Base-by-base conservation (phyloP, 352 stramenopile genomes). In the Pythium aristosporum region DNA sequence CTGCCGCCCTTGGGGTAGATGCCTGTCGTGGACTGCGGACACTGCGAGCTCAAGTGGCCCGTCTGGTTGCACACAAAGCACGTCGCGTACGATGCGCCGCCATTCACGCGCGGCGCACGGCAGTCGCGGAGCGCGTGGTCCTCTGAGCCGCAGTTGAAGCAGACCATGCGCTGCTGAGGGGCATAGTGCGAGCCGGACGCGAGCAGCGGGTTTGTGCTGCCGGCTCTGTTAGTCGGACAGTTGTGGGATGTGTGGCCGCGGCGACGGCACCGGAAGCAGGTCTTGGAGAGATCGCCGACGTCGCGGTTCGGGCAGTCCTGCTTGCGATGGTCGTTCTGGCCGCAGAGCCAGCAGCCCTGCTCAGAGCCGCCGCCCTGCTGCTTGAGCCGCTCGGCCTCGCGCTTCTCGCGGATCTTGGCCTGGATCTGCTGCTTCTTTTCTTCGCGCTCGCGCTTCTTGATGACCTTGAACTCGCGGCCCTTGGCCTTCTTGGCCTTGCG, bases 61-160 rank as follows among this genome's bases (percentile, higher is more conserved):
- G 82, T 88, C 61, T 91, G 76, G 55, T 85, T 75, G 71, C 89
- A 97, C 42, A 97, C 82, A 65, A 96, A 97, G 71, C 89, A 97
- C 57, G 81, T 91, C 21, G 87, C 87, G 68, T 80, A 94, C 20
- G 79, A 72, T 21, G 82, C 76, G 15, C 84, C 85, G 20, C 79
- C 79, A 59, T 87, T 86, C 20, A 88, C 72, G 46, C 73, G 79
- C 5, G 83, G 79, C 56, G 83, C 77, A 12, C 62, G 73, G 46
- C 89, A 97, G 69, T 93, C 80, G 21, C 82, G 75, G 37, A 96
- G 70, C 25, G 71, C 71, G 70, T 97, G 89, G 57, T 81, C 71
- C 28, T 56, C 61, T 3, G 76, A 80, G 37, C 89, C 89, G 52
- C 89, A 97, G 74, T 96, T 96, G 73, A 94, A 97, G 59, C 89